Evolutionary conservation across 345 rosid species (phyloP), one percentile per base, ranked within the genome.

Genomic region (Pelargonium nanum): DNA sequence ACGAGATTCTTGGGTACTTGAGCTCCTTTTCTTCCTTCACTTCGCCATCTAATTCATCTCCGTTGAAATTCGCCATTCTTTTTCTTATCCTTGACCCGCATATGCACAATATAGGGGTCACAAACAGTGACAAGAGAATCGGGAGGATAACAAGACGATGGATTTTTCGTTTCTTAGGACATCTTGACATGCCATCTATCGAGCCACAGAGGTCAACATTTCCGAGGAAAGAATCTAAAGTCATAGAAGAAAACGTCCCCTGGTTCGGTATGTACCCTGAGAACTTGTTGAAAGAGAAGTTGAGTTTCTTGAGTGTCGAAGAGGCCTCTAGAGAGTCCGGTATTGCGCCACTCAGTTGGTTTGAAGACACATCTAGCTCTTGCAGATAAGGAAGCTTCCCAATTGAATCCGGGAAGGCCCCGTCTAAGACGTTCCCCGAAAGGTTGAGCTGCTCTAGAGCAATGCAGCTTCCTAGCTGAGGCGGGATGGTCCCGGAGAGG

Each of bases 371-470:
- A 68, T 92, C 96, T 0, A 89, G 55, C 10, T 68, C 80, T 69
- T 63, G 71, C 0, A 93, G 89, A 70, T 85, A 87, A 34, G 99
- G 87, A 71, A 93, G 25, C 65, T 72, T 81, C 17, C 96, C 99
- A 62, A 89, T 56, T 8, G 94, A 82, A 69, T 55, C 64, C 2
- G 97, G 97, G 23, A 93, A 62, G 30, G 65, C 68, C 30, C 99
- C 96, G 19, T 68, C 76, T n/a, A 93, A 70, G 19, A 21, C 24
- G 72, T 89, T 89, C n/a, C 78, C 55, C 0, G 97, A 85, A 63
- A 93, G 87, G 72, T 89, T 85, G 57, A 93, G 84, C 69, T 72
- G 65, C 74, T 93, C 97, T 1, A 93, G 75, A 13, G 99, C 97
- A 79, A 87, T 85, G 83, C 94, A 89, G 77, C 82, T 85, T 67